A percentile compares a stretch with the other conserved stretches of the same genome.
phyloP scores from a whole-genome alignment of 2,329 filamentous ascomycete species.

The Pyricularia grisea region DNA sequence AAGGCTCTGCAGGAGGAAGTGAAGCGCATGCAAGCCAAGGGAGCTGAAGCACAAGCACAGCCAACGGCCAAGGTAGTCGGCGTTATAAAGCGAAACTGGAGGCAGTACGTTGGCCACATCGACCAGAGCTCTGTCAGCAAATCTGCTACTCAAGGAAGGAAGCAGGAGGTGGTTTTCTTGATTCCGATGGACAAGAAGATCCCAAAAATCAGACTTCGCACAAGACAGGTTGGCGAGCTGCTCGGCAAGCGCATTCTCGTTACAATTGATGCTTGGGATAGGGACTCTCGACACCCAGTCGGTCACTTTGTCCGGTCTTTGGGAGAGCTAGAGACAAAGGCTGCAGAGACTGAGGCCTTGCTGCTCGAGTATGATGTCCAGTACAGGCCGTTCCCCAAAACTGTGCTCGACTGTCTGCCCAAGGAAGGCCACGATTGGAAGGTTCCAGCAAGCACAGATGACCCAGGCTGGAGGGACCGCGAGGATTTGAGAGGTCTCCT shows the following conservation, averaged over 20 bases:
- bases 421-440: slow-evolving; percentile 89
- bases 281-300: slow-evolving; percentile 83
- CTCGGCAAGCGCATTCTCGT: slow-evolving; percentile 87
- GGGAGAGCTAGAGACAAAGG: slow-evolving; percentile 90
- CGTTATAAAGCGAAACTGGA: slow-evolving; percentile 91
- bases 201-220: slow-evolving; percentile 89
- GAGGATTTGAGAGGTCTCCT: slow-evolving; percentile 76
- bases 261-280: slow-evolving; percentile 91
- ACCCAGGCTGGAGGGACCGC: slow-evolving; percentile 80
- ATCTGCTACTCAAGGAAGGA: slow-evolving; percentile 64
- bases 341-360: slow-evolving; percentile 92
- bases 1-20: slow-evolving; percentile 86
- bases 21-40: slow-evolving; percentile 70
- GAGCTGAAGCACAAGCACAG: slow-evolving; percentile 67
- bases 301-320: slow-evolving; percentile 91
- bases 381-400: slow-evolving; percentile 93
- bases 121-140: slow-evolving; percentile 76
- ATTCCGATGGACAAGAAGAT: slow-evolving; percentile 98
- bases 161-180: slow-evolving; percentile 88
- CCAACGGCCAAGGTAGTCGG: slow-evolving; percentile 90
- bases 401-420: slow-evolving; percentile 87
- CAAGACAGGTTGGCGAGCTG: slow-evolving; percentile 79
- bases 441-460: slow-evolving; percentile 68
- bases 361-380: slow-evolving; percentile 95
- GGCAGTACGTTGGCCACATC: slow-evolving; percentile 94